Evolutionary conservation across 2,329 filamentous ascomycete genomes (phyloP).

Genomic region (Plectosphaerella sp.): DNA sequence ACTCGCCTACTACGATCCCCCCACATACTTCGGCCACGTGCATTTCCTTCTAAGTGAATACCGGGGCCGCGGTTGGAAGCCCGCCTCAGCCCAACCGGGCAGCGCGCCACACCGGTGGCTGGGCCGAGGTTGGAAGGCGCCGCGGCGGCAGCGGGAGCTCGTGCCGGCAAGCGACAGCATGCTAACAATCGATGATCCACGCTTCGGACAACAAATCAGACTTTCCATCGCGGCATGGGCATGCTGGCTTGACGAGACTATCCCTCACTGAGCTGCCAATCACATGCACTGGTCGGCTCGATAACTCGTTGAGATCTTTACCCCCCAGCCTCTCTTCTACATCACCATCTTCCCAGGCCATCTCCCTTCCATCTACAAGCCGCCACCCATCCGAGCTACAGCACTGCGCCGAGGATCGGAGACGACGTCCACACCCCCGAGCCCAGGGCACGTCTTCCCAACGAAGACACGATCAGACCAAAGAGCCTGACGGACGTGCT

Average conservation of each 20-base stretch:
- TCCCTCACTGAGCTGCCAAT: neutral
- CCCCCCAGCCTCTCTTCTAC: too few species aligned
- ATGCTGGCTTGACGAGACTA: neutral
- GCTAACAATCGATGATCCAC: neutral
- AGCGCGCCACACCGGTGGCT: neutral
- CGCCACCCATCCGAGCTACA: too few species aligned
- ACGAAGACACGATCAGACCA: neutral
- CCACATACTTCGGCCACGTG: too few species aligned
- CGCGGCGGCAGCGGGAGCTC: too few species aligned
- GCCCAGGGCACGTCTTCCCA: neutral
- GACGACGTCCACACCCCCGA: neutral
- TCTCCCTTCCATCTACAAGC: too few species aligned
- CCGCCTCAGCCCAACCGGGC: too few species aligned
- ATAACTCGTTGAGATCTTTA: neutral
- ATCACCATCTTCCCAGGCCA: too few species aligned
- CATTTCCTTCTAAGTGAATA: too few species aligned
- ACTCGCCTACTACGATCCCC: too few species aligned
- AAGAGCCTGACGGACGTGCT: too few species aligned
- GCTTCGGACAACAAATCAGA: neutral
- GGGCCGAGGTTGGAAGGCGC: neutral
- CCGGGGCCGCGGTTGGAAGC: too few species aligned
- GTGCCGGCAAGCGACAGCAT: too few species aligned
- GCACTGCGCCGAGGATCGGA: neutral
- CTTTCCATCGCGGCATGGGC: neutral
- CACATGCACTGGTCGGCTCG: neutral